These are phyloP conservation scores for Madurella mycetomatis DNA, from an alignment of 2,329 filamentous ascomycete species.

Conservation along the genomic window DNA sequence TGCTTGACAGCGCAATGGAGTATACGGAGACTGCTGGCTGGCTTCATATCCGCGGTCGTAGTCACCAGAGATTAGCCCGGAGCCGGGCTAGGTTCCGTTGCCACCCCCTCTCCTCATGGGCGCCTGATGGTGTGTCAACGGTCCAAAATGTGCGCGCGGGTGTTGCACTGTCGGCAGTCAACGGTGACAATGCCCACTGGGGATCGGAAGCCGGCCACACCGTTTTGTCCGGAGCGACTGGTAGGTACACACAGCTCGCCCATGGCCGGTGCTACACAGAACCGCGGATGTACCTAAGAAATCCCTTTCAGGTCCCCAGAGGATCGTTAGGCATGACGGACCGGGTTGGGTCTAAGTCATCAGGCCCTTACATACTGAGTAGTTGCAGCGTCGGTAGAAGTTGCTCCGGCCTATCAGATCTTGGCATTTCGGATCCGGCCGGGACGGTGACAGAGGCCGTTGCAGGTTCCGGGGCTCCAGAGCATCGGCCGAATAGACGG, in stretches of 20 bases:
- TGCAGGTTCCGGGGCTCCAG: background rate
- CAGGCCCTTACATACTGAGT: no score
- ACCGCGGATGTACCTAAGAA: background rate
- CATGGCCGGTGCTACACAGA: slow-evolving; percentile 11
- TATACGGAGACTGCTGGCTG: background rate
- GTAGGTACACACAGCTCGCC: slow-evolving; percentile 1
- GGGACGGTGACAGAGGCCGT: background rate
- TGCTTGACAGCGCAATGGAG: background rate
- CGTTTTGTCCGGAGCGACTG: background rate
- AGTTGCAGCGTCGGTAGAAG: background rate
- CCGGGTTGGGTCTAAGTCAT: no score
- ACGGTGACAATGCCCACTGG: background rate
- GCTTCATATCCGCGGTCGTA: background rate
- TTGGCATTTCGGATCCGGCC: slow-evolving; percentile 16
- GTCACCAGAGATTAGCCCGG: background rate
- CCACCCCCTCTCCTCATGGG: background rate
- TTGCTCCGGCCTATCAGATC: background rate
- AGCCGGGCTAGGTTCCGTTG: background rate
- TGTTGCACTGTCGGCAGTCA: background rate
- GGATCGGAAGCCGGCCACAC: background rate
- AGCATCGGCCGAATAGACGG: no score
- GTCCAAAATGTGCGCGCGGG: background rate
- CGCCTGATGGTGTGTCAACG: background rate
- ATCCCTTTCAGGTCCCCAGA: background rate
- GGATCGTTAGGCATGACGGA: no score